Evolutionary conservation across 2,329 filamentous ascomycete species (phyloP).

Genomic region (Scolecobasidium constrictum): DNA sequence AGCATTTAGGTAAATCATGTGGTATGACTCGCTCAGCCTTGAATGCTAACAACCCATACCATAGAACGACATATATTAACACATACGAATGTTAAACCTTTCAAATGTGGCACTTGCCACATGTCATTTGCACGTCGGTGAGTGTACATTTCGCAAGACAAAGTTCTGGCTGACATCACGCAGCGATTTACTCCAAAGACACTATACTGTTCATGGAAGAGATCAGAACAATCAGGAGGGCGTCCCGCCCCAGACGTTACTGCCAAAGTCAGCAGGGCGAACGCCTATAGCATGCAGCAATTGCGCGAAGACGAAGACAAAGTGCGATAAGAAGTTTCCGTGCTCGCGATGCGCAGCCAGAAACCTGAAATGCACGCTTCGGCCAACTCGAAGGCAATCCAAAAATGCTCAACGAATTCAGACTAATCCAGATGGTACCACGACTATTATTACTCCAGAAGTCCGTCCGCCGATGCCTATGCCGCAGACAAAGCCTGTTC

Average conservation of each 20-base stretch:
- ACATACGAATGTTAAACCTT: slow-evolving; percentile 44
- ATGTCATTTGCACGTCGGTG: slow-evolving; percentile 44
- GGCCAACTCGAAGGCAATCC: slow-evolving; percentile 36
- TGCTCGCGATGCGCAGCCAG: slow-evolving; percentile 39
- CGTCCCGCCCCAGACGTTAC: slow-evolving; percentile 36
- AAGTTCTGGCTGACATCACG: no score
- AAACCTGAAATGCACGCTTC: slow-evolving; percentile 36
- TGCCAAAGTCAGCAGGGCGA: slow-evolving; percentile 39
- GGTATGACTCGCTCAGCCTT: no score
- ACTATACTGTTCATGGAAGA: slow-evolving; percentile 41
- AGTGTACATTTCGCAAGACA: no score
- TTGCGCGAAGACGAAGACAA: slow-evolving; percentile 43
- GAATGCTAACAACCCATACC: no score
- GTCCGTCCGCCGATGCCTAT: neutral
- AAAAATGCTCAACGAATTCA: slow-evolving; percentile 23
- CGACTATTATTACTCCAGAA: slow-evolving; percentile 1
- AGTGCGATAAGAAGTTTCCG: slow-evolving; percentile 45
- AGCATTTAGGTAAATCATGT: slow-evolving; percentile 31
- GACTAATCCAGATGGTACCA: slow-evolving; percentile 7
- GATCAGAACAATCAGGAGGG: slow-evolving; percentile 39
- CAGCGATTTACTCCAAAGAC: slow-evolving; percentile 40
- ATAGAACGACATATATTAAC: slow-evolving; percentile 35
- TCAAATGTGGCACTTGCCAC: slow-evolving; percentile 43
- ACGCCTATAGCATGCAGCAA: slow-evolving; percentile 43
- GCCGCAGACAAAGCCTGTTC: no score